phyloP scores from a whole-genome alignment of 768 basidiomycete species.

The Phylloporus sp. region DNA sequence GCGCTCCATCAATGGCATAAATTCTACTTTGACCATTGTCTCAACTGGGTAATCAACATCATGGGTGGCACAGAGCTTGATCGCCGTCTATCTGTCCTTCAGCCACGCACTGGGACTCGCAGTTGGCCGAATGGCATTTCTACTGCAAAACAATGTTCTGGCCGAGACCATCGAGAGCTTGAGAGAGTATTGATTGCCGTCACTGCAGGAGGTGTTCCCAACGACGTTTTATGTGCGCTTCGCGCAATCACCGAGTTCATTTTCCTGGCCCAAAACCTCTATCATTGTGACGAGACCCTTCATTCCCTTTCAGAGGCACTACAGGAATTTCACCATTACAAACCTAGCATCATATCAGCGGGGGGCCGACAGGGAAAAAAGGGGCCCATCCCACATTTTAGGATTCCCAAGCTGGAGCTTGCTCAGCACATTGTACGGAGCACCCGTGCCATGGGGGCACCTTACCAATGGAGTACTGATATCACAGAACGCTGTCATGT shows the following conservation, averaged over 20 bases:
- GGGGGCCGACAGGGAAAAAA: slow-evolving; percentile 8
- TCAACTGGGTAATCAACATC: slow-evolving; percentile 3
- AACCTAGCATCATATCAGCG: background rate
- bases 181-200: slow-evolving; percentile 2
- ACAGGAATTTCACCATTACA: slow-evolving; percentile 8
- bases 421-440: slow-evolving; percentile 13
- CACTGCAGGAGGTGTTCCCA: slow-evolving; percentile 15
- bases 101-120: slow-evolving; percentile 4
- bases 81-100: slow-evolving; percentile 21
- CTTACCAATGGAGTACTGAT: slow-evolving; percentile 14
- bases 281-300: background rate
- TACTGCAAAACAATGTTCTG: slow-evolving; percentile 4
- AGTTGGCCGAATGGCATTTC: slow-evolving; percentile 6
- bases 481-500: slow-evolving; percentile 12
- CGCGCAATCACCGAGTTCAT: slow-evolving; percentile 37
- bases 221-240: slow-evolving; percentile 30
- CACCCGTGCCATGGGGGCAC: slow-evolving; percentile 27
- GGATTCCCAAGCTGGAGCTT: slow-evolving; percentile 23
- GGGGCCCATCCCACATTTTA: slow-evolving; percentile 2
- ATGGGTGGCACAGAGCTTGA: slow-evolving; percentile 26
- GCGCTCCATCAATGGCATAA: slow-evolving; percentile 28
- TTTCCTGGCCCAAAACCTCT: slow-evolving; percentile 32
- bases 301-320: slow-evolving; percentile 1
- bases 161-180: slow-evolving; percentile 3
- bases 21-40: slow-evolving; percentile 22